These are phyloP conservation scores for Polygonum maritimum DNA, from an alignment of 148 eudicot genomes.

Conservation along the genomic window DNA sequence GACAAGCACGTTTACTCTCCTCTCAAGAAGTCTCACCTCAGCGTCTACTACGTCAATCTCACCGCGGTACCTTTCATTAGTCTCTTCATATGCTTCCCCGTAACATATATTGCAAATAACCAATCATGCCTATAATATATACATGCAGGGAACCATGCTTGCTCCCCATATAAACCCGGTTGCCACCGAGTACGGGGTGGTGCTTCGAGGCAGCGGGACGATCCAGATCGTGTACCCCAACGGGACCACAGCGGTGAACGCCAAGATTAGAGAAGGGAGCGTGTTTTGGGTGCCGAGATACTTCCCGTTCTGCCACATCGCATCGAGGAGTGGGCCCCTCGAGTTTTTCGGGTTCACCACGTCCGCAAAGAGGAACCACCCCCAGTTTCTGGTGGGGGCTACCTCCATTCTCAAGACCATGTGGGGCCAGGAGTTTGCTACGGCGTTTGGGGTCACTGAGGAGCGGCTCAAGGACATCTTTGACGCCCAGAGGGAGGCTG, in stretches of 20 bases:
- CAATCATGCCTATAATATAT: no score
- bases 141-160: conserved; percentile 73
- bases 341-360: conserved; percentile 90
- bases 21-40: conserved; percentile 41
- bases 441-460: conserved; percentile 57
- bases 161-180: conserved; percentile 85
- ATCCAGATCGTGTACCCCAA: conserved; percentile 77
- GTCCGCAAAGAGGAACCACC: conserved; percentile 49
- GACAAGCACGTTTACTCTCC: conserved; percentile 49
- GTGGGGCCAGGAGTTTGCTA: conserved; percentile 62
- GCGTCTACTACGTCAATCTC: conserved; percentile 67
- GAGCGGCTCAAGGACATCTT: conserved; percentile 27
- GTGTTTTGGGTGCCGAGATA: conserved; percentile 75
- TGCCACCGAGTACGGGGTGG: conserved; percentile 72
- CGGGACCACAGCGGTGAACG: conserved; percentile 59
- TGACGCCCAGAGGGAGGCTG: conserved; percentile 44
- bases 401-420: conserved; percentile 48
- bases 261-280: conserved; percentile 59
- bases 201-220: conserved; percentile 50
- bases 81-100: no score
- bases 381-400: conserved; percentile 71
- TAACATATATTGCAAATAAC: no score
- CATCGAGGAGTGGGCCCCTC: conserved; percentile 63
- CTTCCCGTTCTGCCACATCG: conserved; percentile 92
- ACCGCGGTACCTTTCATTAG: conserved; percentile 44